Evolutionary conservation across 2,329 filamentous ascomycete genomes (phyloP).

Genomic region (Trichoderma oligosporum): DNA sequence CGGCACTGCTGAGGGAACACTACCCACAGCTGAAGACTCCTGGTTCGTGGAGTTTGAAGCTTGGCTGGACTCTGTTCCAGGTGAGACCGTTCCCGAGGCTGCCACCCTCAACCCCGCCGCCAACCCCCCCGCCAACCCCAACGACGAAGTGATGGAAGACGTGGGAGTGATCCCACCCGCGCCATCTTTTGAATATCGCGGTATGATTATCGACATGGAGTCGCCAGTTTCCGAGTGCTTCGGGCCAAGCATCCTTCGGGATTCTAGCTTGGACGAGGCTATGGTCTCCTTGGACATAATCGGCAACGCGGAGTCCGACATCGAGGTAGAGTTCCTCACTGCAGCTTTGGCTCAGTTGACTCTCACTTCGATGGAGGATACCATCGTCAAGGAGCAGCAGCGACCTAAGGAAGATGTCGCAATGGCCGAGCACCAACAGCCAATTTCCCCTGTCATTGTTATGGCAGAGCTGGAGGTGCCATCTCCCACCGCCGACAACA

Average conservation of each 20-base stretch:
- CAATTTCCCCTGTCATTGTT: conserved; percentile 1
- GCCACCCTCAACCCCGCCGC: not conserved
- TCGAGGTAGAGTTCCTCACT: conserved; percentile 12
- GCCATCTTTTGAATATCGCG: not conserved
- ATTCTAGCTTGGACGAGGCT: conserved; percentile 1
- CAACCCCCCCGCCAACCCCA: not conserved
- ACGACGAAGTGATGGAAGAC: conserved; percentile 7
- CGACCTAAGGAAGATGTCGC: conserved; percentile 4
- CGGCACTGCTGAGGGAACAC: not conserved
- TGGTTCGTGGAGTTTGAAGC: conserved; percentile 1
- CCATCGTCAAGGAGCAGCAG: conserved; percentile 7
- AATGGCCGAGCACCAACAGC: conserved; percentile 11
- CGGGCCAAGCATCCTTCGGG: conserved; percentile 6
- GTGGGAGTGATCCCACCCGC: not conserved
- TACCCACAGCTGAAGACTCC: not conserved
- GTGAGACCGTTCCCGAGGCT: not conserved
- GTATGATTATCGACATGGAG: not conserved
- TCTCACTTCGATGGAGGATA: not conserved
- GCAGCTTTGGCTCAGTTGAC: conserved; percentile 15
- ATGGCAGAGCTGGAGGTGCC: conserved; percentile 7
- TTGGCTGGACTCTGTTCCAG: not conserved
- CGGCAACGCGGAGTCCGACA: not conserved
- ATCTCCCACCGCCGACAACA: not conserved
- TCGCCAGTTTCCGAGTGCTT: not conserved
- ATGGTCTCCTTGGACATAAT: conserved; percentile 4